Evolutionary conservation across 768 basidiomycete species (phyloP).

Genomic region (Pleurotus salmoneostramineus): DNA sequence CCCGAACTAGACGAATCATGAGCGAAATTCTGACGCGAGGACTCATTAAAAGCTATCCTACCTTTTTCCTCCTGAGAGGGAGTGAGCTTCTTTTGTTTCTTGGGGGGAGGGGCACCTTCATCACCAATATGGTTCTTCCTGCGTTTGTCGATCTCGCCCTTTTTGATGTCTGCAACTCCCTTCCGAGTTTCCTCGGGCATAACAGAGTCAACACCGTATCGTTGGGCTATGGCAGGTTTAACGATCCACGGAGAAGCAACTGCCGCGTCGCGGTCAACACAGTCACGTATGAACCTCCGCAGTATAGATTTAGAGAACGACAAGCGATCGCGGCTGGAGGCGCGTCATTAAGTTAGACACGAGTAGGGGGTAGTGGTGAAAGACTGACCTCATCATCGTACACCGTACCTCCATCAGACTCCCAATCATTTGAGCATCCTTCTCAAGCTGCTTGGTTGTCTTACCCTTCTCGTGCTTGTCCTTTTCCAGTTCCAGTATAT

Average conservation of each 20-base stretch:
- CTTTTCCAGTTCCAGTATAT: slow-evolving; percentile 75
- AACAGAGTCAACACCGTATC: slow-evolving; percentile 79
- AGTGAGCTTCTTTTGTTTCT: slow-evolving; percentile 79
- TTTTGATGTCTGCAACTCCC: slow-evolving; percentile 76
- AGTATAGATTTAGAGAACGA: slow-evolving; percentile 97
- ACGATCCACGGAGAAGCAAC: slow-evolving; percentile 97
- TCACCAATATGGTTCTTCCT: slow-evolving; percentile 91
- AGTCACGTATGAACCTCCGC: slow-evolving; percentile 93
- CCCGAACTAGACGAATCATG: slow-evolving; percentile 17
- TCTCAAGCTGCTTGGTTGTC: slow-evolving; percentile 47
- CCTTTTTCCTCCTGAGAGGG: slow-evolving; percentile 75
- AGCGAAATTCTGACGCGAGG: slow-evolving; percentile 7
- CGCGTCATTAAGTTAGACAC: slow-evolving; percentile 1
- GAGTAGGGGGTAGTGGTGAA: background rate
- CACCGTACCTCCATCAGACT: slow-evolving; percentile 83
- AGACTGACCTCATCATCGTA: slow-evolving; percentile 65
- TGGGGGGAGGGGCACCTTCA: slow-evolving; percentile 69
- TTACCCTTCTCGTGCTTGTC: slow-evolving; percentile 63
- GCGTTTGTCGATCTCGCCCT: slow-evolving; percentile 88
- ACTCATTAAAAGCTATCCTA: slow-evolving; percentile 20
- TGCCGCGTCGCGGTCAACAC: slow-evolving; percentile 87
- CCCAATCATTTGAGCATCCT: slow-evolving; percentile 63
- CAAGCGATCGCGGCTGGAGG: slow-evolving; percentile 82
- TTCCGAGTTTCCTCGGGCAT: slow-evolving; percentile 85
- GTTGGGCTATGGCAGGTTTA: slow-evolving; percentile 77